Evolutionary conservation across 2,329 filamentous ascomycete genomes (phyloP).

Genomic region (Epichloe sylvatica): DNA sequence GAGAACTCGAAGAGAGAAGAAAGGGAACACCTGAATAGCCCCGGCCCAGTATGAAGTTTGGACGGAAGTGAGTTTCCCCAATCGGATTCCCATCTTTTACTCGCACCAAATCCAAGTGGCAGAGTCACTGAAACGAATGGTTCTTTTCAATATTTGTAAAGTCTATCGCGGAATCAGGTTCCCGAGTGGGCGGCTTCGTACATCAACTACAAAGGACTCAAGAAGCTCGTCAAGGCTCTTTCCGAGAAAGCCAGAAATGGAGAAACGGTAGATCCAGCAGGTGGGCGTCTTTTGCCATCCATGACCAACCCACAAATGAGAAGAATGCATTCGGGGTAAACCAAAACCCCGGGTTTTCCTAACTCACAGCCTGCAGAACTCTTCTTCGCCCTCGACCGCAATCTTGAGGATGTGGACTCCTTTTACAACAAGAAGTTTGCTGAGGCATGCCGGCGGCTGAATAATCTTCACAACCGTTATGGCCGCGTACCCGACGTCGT

Average conservation of each 20-base stretch:
- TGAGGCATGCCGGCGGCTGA: constrained; percentile 71
- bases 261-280: constrained; percentile 74
- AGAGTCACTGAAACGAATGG: constrained; percentile 8
- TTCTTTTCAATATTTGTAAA: constrained; percentile 15
- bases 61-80: constrained; percentile 37
- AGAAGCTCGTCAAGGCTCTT: constrained; percentile 85
- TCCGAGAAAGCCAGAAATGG: constrained; percentile 51
- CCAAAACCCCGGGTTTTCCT: constrained; percentile 15
- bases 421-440: constrained; percentile 96
- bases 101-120: constrained; percentile 1
- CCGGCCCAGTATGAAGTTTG: constrained; percentile 41
- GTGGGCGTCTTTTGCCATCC: constrained; percentile 40
- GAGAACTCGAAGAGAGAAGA: background rate
- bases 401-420: constrained; percentile 88
- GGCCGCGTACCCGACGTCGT: constrained; percentile 56
- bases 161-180: constrained; percentile 68
- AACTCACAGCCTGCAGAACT: constrained; percentile 52
- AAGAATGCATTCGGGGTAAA: constrained; percentile 11
- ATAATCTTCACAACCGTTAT: constrained; percentile 77
- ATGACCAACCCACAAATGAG: constrained; percentile 7
- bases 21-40: background rate
- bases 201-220: constrained; percentile 82
- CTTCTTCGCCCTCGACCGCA: constrained; percentile 91
- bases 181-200: constrained; percentile 76
- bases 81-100: background rate